Evolutionary conservation across 2,329 filamentous ascomycete genomes (phyloP).

Genomic region (Ophiostoma triangulosporum): DNA sequence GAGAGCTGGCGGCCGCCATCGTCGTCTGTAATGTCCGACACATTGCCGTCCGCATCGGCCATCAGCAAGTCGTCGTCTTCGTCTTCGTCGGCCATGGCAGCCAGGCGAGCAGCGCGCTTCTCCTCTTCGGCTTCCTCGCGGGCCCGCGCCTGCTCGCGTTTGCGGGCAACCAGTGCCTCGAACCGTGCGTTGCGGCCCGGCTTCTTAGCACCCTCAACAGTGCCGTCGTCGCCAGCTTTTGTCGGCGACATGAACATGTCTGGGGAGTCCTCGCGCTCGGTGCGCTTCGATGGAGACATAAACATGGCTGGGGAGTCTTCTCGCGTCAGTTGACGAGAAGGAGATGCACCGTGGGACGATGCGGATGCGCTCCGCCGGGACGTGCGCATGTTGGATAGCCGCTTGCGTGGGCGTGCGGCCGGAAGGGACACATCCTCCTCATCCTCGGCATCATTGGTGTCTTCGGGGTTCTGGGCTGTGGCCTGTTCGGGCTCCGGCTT

Average conservation of each 20-base stretch:
- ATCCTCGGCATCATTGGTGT: slow-evolving; percentile 16
- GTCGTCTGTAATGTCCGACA: slow-evolving; percentile 45
- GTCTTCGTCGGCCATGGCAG: slow-evolving; percentile 16
- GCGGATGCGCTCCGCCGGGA: slow-evolving; percentile 12
- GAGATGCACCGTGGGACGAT: neutral
- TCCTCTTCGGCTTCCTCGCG: slow-evolving; percentile 47
- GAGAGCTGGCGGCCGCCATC: slow-evolving; percentile 53
- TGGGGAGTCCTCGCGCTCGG: slow-evolving; percentile 3
- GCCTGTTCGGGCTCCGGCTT: slow-evolving; percentile 10
- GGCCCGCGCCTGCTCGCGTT: slow-evolving; percentile 55
- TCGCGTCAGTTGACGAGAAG: neutral
- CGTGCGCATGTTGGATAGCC: slow-evolving; percentile 16
- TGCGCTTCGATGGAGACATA: neutral
- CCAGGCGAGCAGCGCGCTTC: slow-evolving; percentile 30
- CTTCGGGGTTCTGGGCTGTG: neutral
- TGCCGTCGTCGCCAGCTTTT: slow-evolving; percentile 20
- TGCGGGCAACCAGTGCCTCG: slow-evolving; percentile 57
- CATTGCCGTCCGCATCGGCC: slow-evolving; percentile 31
- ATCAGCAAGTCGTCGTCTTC: slow-evolving; percentile 23
- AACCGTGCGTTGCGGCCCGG: slow-evolving; percentile 45
- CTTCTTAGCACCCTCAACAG: slow-evolving; percentile 32
- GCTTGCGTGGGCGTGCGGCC: slow-evolving; percentile 20
- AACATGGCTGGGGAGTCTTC: slow-evolving; percentile 1
- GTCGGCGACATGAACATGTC: slow-evolving; percentile 12
- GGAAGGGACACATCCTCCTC: slow-evolving; percentile 22